Conservation (phyloP, 352 stramenopile species). For the Globisporangium lucens region DNA sequence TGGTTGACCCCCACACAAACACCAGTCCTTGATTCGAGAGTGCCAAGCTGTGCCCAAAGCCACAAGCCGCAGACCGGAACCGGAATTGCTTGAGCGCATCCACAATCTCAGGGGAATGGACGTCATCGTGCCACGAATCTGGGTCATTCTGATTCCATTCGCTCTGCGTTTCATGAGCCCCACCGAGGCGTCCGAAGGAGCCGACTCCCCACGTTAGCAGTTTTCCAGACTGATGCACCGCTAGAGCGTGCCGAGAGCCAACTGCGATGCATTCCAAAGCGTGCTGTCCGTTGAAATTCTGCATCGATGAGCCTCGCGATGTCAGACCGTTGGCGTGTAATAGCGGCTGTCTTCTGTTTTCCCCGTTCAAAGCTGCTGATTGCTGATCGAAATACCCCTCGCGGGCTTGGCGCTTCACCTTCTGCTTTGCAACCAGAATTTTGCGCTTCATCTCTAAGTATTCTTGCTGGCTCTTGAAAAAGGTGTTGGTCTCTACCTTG, state of each 20-base stretch:
- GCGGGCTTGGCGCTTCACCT: constrained; percentile 52
- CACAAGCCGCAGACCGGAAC: constrained; percentile 58
- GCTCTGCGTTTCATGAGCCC: constrained; percentile 16
- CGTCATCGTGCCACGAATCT: constrained; percentile 54
- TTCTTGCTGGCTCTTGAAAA: constrained; percentile 35
- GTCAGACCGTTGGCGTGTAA: constrained; percentile 57
- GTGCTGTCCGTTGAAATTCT: constrained; percentile 48
- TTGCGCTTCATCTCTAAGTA: constrained; percentile 64
- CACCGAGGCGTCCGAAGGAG: constrained; percentile 61
- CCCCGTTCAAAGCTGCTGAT: not conserved
- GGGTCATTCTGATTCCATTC: constrained; percentile 22
- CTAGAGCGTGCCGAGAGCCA: constrained; percentile 64
- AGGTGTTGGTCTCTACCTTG: constrained; percentile 32
- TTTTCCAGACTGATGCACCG: constrained; percentile 60
- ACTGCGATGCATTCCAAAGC: constrained; percentile 56
- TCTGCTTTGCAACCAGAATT: constrained; percentile 49
- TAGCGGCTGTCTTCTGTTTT: constrained; percentile 8
- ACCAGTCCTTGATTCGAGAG: constrained; percentile 60
- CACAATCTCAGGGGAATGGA: constrained; percentile 42
- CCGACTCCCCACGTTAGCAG: constrained; percentile 72
- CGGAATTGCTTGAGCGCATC: constrained; percentile 35
- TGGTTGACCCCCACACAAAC: constrained; percentile 72
- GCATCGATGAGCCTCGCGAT: constrained; percentile 34
- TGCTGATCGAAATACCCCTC: constrained; percentile 31
- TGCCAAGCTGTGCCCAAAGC: constrained; percentile 68